Evolutionary conservation across 805 yeast genomes (phyloP).

Genomic region (Monosporozyma solicola): DNA sequence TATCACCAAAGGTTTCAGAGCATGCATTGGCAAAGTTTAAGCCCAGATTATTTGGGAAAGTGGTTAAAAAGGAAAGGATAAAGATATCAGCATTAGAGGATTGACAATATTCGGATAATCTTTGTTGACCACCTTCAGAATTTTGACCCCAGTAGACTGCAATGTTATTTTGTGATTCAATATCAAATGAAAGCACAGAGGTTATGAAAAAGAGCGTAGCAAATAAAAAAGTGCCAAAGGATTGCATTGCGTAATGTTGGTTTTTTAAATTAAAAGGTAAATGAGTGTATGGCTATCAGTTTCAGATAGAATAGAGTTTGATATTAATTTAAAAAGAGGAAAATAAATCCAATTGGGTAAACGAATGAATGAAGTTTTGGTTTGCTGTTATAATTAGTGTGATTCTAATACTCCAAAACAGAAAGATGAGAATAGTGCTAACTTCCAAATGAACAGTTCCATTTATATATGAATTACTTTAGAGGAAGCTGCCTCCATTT

Average conservation of each 20-base stretch:
- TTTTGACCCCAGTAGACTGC: conserved; percentile 90
- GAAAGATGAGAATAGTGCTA: background rate
- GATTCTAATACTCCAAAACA: background rate
- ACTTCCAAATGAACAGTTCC: background rate
- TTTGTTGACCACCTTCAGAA: conserved; percentile 51
- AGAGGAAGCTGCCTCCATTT: background rate
- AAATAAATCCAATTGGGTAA: background rate
- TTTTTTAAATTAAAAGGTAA: background rate
- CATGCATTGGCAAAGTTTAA: conserved; percentile 54
- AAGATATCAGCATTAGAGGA: conserved; percentile 62
- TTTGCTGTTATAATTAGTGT: background rate
- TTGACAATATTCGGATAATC: conserved; percentile 49
- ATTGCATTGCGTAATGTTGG: background rate
- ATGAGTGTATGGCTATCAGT: background rate
- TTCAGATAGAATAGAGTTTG: background rate
- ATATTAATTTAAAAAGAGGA: background rate
- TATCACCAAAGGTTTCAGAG: conserved; percentile 29
- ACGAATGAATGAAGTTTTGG: background rate
- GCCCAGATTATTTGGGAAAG: conserved; percentile 43
- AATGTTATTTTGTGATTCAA: conserved; percentile 44
- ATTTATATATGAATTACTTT: background rate
- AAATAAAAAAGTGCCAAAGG: background rate
- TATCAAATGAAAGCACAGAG: conserved; percentile 23
- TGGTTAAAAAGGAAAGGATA: conserved; percentile 58
- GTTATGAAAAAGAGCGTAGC: background rate